Conservation (phyloP, 179 eudicot genomes). For the Beta lomatogona region DNA sequence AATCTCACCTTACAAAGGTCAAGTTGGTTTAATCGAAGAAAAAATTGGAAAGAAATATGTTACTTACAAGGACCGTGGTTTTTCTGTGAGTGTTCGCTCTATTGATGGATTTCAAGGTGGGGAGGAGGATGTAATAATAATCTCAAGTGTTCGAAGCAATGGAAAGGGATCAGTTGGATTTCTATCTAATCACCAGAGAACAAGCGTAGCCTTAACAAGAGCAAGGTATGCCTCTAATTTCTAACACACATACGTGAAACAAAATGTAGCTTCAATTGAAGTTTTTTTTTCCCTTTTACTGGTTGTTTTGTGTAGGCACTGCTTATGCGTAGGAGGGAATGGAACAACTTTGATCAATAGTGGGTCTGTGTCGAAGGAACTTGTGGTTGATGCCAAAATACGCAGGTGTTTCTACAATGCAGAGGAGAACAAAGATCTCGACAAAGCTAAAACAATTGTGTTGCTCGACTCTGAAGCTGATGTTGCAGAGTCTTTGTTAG, state of each 20-base stretch:
- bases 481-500: constrained; percentile 20
- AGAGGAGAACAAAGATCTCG: constrained; percentile 33
- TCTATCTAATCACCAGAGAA: constrained; percentile 48
- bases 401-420: constrained; percentile 41
- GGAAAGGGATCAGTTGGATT: constrained; percentile 58
- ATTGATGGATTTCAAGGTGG: constrained; percentile 86
- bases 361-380: constrained; percentile 37
- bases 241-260: not conserved
- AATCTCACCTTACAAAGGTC: constrained; percentile 56
- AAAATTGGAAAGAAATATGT: constrained; percentile 44
- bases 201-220: constrained; percentile 62
- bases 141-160: constrained; percentile 72
- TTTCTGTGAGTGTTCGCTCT: constrained; percentile 57
- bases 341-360: constrained; percentile 33
- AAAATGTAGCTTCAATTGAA: not conserved
- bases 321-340: constrained; percentile 39
- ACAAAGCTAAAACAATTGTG: constrained; percentile 20
- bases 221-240: constrained; percentile 46
- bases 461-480: constrained; percentile 13
- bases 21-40: constrained; percentile 48
- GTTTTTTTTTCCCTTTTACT: not conserved
- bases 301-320: constrained; percentile 18
- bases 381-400: constrained; percentile 39
- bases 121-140: constrained; percentile 62
- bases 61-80: constrained; percentile 35